phyloP scores from a whole-genome alignment of 2,329 filamentous ascomycete genomes.

The Emergomyces pasteurianus region DNA sequence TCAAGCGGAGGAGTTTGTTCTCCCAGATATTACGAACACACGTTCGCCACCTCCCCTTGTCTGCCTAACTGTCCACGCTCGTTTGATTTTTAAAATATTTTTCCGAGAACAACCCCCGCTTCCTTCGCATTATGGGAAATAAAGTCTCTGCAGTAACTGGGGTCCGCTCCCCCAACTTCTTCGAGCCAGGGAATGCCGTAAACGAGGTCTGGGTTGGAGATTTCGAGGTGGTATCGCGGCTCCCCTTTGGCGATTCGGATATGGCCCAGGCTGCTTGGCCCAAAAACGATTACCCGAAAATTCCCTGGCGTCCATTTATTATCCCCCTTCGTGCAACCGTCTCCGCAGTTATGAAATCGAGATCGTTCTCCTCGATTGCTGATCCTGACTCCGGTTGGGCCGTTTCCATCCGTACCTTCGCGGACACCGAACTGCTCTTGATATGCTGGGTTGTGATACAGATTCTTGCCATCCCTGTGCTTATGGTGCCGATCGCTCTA shows the following conservation, averaged over 20 bases:
- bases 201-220: conserved; percentile 28
- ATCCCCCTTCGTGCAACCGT: conserved; percentile 19
- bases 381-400: neutral
- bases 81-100: neutral
- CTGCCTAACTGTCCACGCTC: neutral
- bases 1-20: too few species aligned
- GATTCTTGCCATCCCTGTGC: neutral
- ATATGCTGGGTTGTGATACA: conserved; percentile 6
- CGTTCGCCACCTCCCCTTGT: neutral
- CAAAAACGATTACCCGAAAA: conserved; percentile 22
- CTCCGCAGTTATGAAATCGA: conserved; percentile 2
- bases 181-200: conserved; percentile 25
- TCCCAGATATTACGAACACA: neutral
- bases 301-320: conserved; percentile 30
- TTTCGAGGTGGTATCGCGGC: conserved; percentile 26
- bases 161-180: conserved; percentile 25
- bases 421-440: neutral
- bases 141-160: conserved; percentile 23
- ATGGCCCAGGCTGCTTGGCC: conserved; percentile 27
- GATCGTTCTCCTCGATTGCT: neutral
- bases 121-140: conserved; percentile 21
- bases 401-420: neutral
- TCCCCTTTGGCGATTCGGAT: conserved; percentile 29
- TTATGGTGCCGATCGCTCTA: conserved; percentile 1
- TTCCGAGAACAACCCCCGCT: neutral